phyloP scores from a whole-genome alignment of 2,329 filamentous ascomycete genomes.

The Coniella lustricola region DNA sequence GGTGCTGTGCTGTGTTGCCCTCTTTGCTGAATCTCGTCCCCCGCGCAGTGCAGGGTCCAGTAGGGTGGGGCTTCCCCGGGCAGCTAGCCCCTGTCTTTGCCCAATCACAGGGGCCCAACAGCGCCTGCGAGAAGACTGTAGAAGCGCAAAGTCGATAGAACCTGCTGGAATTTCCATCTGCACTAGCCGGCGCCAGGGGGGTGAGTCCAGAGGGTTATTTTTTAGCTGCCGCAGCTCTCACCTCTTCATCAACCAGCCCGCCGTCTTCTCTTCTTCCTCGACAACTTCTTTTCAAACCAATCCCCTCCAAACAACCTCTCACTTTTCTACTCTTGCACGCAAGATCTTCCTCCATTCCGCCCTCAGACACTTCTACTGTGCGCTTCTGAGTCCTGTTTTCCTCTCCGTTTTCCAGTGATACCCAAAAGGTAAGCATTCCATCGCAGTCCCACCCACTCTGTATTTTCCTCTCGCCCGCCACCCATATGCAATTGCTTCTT shows the following conservation, averaged over 20 bases:
- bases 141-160: slow-evolving; percentile 15
- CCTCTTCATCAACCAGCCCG: slow-evolving; percentile 2
- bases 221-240: slow-evolving; percentile 14
- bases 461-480: slow-evolving; percentile 2
- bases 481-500: not conserved
- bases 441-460: not conserved
- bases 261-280: slow-evolving; percentile 2
- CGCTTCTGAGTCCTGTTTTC: slow-evolving; percentile 11
- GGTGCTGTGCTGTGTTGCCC: no score
- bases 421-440: slow-evolving; percentile 16
- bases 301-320: not conserved
- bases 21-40: slow-evolving; percentile 1
- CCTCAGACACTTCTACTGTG: slow-evolving; percentile 11
- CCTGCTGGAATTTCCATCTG: slow-evolving; percentile 15
- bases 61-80: slow-evolving; percentile 4
- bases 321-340: slow-evolving; percentile 4
- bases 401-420: slow-evolving; percentile 16
- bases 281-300: not conserved
- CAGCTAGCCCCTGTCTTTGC: slow-evolving; percentile 3
- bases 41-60: slow-evolving; percentile 5
- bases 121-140: slow-evolving; percentile 1
- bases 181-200: slow-evolving; percentile 5
- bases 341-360: not conserved
- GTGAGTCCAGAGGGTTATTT: slow-evolving; percentile 13
- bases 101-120: slow-evolving; percentile 8